phyloP scores from a whole-genome alignment of 2,329 filamentous ascomycete genomes.

The Magnaporthales sp. region DNA sequence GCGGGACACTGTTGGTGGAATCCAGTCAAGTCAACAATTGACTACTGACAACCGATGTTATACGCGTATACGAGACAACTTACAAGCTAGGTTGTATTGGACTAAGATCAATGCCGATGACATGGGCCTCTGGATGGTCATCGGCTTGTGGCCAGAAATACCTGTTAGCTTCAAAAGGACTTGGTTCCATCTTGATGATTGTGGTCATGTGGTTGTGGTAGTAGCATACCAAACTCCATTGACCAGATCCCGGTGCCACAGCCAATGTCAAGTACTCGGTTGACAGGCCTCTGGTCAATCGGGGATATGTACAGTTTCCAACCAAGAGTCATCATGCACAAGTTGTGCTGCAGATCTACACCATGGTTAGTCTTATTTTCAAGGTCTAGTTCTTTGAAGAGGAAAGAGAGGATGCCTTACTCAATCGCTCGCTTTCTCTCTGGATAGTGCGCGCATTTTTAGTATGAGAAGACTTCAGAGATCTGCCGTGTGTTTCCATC shows the following conservation, averaged over 20 bases:
- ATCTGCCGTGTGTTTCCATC: background rate
- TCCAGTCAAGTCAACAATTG: background rate
- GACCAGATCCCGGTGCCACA: conserved; percentile 7
- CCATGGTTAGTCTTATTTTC: background rate
- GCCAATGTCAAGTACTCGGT: conserved; percentile 5
- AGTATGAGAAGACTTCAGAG: background rate
- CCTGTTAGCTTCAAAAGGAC: conserved; percentile 6
- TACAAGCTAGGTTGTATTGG: conserved; percentile 13
- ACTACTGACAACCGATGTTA: background rate
- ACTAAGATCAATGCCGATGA: conserved; percentile 14
- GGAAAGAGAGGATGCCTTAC: background rate
- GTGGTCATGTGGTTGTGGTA: background rate
- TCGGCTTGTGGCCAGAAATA: conserved; percentile 2
- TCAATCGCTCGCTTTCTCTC: conserved; percentile 7
- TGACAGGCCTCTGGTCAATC: conserved; percentile 2
- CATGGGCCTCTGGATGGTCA: conserved; percentile 5
- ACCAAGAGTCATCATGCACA: conserved; percentile 9
- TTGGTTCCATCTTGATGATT: background rate
- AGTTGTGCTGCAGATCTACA: conserved; percentile 11
- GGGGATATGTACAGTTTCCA: conserved; percentile 9
- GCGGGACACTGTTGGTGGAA: conserved; percentile 8
- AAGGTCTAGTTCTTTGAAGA: background rate
- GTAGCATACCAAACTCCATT: conserved; percentile 3
- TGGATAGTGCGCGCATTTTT: conserved; percentile 7
- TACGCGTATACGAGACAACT: background rate